Evolutionary conservation across 805 yeast species (phyloP), one percentile per base, ranked within the genome.

Genomic region (Kurtzmaniella fragi): DNA sequence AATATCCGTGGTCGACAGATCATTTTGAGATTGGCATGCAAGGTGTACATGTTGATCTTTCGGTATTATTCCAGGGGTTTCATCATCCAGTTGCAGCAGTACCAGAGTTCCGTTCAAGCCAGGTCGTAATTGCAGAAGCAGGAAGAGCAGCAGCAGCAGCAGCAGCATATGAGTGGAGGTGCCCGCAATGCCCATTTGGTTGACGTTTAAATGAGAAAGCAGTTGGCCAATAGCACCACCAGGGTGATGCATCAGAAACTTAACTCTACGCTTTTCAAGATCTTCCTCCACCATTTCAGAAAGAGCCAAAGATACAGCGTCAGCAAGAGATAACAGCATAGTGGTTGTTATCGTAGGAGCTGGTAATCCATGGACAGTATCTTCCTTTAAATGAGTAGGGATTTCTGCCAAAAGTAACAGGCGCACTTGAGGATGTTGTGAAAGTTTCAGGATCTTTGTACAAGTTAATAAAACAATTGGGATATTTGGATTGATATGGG

Each of bases 301-400:
- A 17, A 89, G 61, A 0, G 95, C 84, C 35, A 89, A 72, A 29
- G 84, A 75, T 12, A 84, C 75, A 1, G 95, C 85, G 54, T 89
- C 96, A 8, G 93, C 82, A 31, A 87, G 62, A 0, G 85, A 79
- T 35, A 88, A 62, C 42, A 89, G 75, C 20, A 89, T 64, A 0
- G 95, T 84, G 2, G 95, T 82, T 4, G 95, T 79, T 4, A 88
- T 76, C 0, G 96, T 88, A 1, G 96, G 96, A 0, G 96, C 95
- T 7, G 89, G 83, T 23, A 88, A 57, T 0, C 96, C 96, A 50
- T 84, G 85, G 3, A 84, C 64, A 11, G 71, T 59, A 14, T 72
- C 70, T 44, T 88, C 96, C 23, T 73, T 65, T 41, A 80, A 67
- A 29, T 66, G 59, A 1, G 62, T 47, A 0, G 90, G 87, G 13